phyloP scores from a whole-genome alignment of 805 yeast species.

The Pichia membranifaciens region DNA sequence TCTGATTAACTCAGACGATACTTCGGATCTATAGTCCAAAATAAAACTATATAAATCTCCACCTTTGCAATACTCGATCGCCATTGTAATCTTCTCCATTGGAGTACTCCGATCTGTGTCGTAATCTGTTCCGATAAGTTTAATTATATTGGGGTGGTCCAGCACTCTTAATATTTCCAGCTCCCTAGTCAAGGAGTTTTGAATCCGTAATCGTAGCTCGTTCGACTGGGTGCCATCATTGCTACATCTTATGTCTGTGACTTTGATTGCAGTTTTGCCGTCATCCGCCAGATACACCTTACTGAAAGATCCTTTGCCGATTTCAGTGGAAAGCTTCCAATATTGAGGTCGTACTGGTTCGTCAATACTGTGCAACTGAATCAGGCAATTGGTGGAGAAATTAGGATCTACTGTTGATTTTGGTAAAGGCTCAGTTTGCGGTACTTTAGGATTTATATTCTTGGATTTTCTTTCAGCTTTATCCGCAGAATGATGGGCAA shows the following conservation, averaged over 20 bases:
- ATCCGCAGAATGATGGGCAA: not conserved
- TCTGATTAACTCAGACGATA: conserved; percentile 47
- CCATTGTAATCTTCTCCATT: conserved; percentile 35
- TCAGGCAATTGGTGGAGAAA: not conserved
- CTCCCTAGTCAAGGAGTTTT: conserved; percentile 67
- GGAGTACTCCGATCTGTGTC: not conserved
- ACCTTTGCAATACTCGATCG: conserved; percentile 73
- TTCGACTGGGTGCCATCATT: conserved; percentile 33
- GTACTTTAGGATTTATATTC: no score
- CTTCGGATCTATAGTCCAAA: conserved; percentile 33
- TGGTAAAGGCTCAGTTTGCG: no score
- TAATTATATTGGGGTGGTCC: conserved; percentile 65
- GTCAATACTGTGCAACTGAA: conserved; percentile 1
- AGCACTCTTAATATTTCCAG: conserved; percentile 52
- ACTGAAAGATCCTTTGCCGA: conserved; percentile 70
- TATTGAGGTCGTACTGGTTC: conserved; percentile 13
- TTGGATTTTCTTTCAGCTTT: not conserved
- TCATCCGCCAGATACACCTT: conserved; percentile 46
- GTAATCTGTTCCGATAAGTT: conserved; percentile 46
- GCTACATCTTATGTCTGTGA: conserved; percentile 29
- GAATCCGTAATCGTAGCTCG: conserved; percentile 45
- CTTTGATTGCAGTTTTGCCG: conserved; percentile 63
- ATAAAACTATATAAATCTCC: conserved; percentile 78
- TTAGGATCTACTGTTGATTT: no score
- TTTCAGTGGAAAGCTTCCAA: conserved; percentile 33